phyloP scores from a whole-genome alignment of 805 yeast genomes.

The Teunomyces pallodes region DNA sequence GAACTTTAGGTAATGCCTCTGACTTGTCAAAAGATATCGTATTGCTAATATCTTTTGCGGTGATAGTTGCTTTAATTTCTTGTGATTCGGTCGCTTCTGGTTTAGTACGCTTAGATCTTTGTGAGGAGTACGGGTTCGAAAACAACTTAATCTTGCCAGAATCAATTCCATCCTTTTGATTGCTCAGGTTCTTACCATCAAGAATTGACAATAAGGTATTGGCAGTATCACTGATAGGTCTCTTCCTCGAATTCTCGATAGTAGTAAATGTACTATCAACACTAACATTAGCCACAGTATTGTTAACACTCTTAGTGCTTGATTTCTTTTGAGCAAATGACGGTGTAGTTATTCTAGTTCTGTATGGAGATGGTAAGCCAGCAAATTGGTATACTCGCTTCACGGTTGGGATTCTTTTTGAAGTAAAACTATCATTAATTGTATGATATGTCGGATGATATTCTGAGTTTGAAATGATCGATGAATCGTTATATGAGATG shows the following conservation, averaged over 20 bases:
- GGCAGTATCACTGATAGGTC: slow-evolving; percentile 35
- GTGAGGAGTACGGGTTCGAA: slow-evolving; percentile 12
- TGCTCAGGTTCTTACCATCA: slow-evolving; percentile 21
- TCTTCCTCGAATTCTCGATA: slow-evolving; percentile 7
- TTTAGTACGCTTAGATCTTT: background rate
- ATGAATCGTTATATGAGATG: slow-evolving; percentile 14
- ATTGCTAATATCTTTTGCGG: slow-evolving; percentile 36
- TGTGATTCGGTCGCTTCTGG: background rate
- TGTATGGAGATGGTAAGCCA: slow-evolving; percentile 44
- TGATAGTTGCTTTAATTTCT: slow-evolving; percentile 8
- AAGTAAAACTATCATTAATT: slow-evolving; percentile 20
- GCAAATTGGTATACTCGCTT: slow-evolving; percentile 45
- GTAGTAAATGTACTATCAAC: background rate
- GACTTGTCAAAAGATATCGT: slow-evolving; percentile 35
- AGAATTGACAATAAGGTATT: slow-evolving; percentile 36
- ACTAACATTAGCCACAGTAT: background rate
- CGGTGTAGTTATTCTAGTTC: slow-evolving; percentile 39
- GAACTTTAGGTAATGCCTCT: slow-evolving; percentile 18
- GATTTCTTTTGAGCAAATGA: slow-evolving; percentile 5
- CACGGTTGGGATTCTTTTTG: slow-evolving; percentile 29
- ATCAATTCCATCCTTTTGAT: background rate
- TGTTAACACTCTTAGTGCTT: slow-evolving; percentile 1
- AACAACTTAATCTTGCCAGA: slow-evolving; percentile 6
- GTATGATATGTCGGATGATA: slow-evolving; percentile 39
- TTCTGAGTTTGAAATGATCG: slow-evolving; percentile 30